Conservation (phyloP, 1,139 yeast species). For the Casaregolazyma suthepensis region DNA sequence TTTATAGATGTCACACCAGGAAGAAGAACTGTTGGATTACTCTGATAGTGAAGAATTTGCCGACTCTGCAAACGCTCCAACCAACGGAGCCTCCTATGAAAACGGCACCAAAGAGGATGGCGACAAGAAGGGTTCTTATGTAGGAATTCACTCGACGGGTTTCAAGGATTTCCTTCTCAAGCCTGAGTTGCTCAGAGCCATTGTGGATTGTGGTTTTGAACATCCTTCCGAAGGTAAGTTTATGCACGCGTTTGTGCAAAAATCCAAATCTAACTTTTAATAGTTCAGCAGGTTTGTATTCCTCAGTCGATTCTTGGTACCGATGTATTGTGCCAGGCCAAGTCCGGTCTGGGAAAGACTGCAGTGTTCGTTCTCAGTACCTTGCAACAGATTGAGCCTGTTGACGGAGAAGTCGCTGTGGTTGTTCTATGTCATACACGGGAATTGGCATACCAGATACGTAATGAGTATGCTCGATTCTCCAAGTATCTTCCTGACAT, state of each 20-base stretch:
- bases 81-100: constrained; percentile 28
- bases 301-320: constrained; percentile 98
- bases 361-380: constrained; percentile 97
- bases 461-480: constrained; percentile 95
- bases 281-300: constrained; percentile 96
- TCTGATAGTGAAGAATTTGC: constrained; percentile 96
- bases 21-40: constrained; percentile 98
- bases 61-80: constrained; percentile 47
- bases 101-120: constrained; percentile 15
- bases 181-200: constrained; percentile 95
- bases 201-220: constrained; percentile 98
- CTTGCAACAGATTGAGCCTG: constrained; percentile 94
- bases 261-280: constrained; percentile 2
- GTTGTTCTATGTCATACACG: constrained; percentile 96
- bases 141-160: constrained; percentile 97
- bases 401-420: constrained; percentile 93
- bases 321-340: constrained; percentile 97
- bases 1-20: constrained; percentile 59
- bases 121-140: constrained; percentile 83
- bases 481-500: constrained; percentile 98
- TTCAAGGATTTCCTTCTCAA: constrained; percentile 95
- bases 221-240: constrained; percentile 97
- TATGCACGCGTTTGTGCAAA: background rate
- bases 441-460: constrained; percentile 97
- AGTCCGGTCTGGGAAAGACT: constrained; percentile 98